Percentiles rank a stretch among this genome's conserved stretches.
Conservation (phyloP, 805 yeast species). For the Pichia eremophila region DNA sequence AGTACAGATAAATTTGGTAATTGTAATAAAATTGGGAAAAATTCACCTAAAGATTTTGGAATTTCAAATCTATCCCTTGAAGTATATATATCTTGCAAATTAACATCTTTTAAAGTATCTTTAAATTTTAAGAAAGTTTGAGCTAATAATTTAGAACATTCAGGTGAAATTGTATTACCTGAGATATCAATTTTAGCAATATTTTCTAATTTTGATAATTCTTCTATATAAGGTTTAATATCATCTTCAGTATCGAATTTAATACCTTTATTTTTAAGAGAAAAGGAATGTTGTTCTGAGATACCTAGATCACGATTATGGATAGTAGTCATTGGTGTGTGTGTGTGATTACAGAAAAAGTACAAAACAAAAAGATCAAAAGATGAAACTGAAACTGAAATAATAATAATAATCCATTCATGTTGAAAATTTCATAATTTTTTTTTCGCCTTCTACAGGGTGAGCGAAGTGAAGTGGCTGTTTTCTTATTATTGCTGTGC, state of each 20-base stretch:
- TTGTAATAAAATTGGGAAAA: slow-evolving; percentile 64
- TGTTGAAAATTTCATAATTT: too few species aligned
- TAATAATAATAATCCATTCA: too few species aligned
- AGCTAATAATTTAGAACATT: slow-evolving; percentile 69
- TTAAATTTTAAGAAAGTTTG: slow-evolving; percentile 35
- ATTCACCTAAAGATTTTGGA: slow-evolving; percentile 65
- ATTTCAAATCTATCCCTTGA: slow-evolving; percentile 93
- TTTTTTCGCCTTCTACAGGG: too few species aligned
- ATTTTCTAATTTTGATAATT: slow-evolving; percentile 31
- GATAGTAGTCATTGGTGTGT: slow-evolving; percentile 25
- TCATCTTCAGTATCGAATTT: slow-evolving; percentile 69
- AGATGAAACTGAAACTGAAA: too few species aligned
- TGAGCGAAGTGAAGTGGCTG: too few species aligned
- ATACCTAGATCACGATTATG: slow-evolving; percentile 30
- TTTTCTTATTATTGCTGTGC: too few species aligned
- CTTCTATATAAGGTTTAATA: slow-evolving; percentile 58
- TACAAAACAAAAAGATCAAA: not conserved
- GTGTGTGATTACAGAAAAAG: not conserved
- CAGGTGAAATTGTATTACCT: slow-evolving; percentile 93
- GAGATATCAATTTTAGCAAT: slow-evolving; percentile 63
- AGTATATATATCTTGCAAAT: slow-evolving; percentile 89
- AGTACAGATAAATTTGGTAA: slow-evolving; percentile 63
- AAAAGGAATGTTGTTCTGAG: slow-evolving; percentile 38
- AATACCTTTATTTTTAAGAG: slow-evolving; percentile 64
- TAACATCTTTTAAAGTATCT: slow-evolving; percentile 51